Percentiles rank a stretch among this genome's conserved stretches.
Evolutionary conservation across 176 grass and related monocot species (phyloP).

Genomic region (Poa annua): DNA sequence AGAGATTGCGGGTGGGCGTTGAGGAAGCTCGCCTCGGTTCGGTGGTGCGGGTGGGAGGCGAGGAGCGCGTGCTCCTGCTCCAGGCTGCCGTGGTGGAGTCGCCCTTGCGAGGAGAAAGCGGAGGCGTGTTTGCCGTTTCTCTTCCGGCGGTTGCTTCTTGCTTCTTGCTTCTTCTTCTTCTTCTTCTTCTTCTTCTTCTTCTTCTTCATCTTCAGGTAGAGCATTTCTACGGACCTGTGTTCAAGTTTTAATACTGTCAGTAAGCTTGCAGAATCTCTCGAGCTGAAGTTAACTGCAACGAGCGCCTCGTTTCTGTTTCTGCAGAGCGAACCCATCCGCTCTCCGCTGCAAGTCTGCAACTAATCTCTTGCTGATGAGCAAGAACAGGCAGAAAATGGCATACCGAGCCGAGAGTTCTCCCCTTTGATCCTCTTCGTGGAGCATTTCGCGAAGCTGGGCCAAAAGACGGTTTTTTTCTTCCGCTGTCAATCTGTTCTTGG

Average conservation of each 20-base stretch:
- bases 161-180: too few relatives aligned
- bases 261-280: background rate
- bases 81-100: background rate
- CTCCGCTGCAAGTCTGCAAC: too few relatives aligned
- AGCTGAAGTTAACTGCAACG: background rate
- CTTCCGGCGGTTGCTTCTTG: background rate
- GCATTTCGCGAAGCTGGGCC: background rate
- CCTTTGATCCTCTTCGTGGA: conserved; percentile 8
- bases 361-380: background rate
- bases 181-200: too few relatives aligned
- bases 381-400: background rate
- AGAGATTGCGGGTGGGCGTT: background rate
- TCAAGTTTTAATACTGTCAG: too few relatives aligned
- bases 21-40: background rate
- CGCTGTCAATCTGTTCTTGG: background rate
- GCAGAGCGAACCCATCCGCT: background rate
- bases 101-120: background rate
- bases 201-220: too few relatives aligned
- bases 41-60: conserved; percentile 30
- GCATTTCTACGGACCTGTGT: too few relatives aligned
- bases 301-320: background rate
- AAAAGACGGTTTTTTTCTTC: background rate
- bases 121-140: conserved; percentile 30
- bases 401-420: background rate
- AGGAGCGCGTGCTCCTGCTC: conserved; percentile 28